A percentile compares a stretch with the other conserved stretches of the same genome.
Conservation (phyloP, 139 green algal species). For the Chlorella ohadii region DNA sequence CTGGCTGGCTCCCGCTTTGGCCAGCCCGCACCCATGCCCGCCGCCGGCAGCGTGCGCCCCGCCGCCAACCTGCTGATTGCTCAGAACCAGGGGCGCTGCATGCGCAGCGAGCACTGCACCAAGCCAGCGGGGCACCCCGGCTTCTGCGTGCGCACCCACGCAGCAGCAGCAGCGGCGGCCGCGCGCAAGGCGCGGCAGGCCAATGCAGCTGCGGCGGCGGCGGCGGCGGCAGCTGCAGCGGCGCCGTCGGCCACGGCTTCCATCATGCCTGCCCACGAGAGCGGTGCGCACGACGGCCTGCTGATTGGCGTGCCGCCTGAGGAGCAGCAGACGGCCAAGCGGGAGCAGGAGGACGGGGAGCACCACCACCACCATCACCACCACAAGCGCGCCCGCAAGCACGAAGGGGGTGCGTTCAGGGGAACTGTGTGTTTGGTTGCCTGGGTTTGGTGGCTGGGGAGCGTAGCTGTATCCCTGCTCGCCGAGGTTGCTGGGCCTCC, state of each 20-base stretch:
- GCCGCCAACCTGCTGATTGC: conserved; percentile 51
- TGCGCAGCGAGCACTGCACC: conserved; percentile 62
- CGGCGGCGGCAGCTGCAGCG: background rate
- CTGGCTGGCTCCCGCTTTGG: conserved; percentile 42
- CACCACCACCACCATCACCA: too few species aligned
- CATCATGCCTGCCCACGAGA: background rate
- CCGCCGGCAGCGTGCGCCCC: conserved; percentile 8
- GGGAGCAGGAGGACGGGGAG: too few species aligned
- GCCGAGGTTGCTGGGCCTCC: too few species aligned
- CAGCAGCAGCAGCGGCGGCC: conserved; percentile 10
- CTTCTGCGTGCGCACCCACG: conserved; percentile 53
- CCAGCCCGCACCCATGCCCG: conserved; percentile 15
- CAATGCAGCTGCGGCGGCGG: conserved; percentile 3
- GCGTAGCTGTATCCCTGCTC: too few species aligned
- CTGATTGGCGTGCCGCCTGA: too few species aligned
- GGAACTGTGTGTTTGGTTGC: background rate
- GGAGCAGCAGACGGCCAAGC: too few species aligned
- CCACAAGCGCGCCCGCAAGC: conserved; percentile 28
- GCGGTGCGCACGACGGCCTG: background rate
- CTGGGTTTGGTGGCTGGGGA: too few species aligned
- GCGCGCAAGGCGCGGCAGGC: conserved; percentile 23
- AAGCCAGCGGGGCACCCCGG: conserved; percentile 63
- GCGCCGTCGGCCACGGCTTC: background rate
- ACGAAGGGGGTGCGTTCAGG: background rate
- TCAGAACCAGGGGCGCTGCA: conserved; percentile 54